phyloP scores from a whole-genome alignment of 1,284 basidiomycete species.

The Trichosporon faecale region DNA sequence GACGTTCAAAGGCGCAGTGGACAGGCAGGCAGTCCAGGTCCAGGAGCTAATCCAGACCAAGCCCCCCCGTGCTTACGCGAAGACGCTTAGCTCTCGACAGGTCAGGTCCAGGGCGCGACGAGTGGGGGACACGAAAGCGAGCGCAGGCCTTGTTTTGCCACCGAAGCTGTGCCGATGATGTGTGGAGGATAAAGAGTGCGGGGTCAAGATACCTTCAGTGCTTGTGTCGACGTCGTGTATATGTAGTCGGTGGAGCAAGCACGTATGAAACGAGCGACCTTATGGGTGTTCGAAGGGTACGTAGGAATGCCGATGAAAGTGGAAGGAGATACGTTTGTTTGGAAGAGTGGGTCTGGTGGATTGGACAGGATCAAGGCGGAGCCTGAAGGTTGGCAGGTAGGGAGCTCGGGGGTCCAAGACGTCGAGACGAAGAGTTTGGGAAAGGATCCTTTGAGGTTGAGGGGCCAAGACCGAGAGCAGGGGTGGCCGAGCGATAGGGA shows the following conservation, averaged over 20 bases:
- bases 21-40: background rate
- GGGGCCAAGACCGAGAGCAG: background rate
- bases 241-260: constrained; percentile 3
- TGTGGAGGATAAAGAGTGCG: background rate
- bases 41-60: background rate
- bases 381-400: background rate
- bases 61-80: background rate
- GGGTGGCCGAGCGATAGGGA: background rate
- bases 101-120: background rate
- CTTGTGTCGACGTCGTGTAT: constrained; percentile 6
- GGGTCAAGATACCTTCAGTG: background rate
- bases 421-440: background rate
- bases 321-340: constrained; percentile 8
- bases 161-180: background rate
- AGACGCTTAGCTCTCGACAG: background rate
- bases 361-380: constrained; percentile 6
- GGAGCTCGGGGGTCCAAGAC: background rate
- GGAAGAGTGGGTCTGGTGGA: constrained; percentile 6
- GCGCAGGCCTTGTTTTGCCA: background rate
- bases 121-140: background rate
- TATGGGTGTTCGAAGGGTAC: background rate
- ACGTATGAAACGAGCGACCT: background rate
- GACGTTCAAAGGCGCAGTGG: background rate
- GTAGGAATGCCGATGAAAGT: constrained; percentile 2
- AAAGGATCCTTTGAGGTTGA: background rate